Base-by-base conservation (phyloP, 2,329 filamentous ascomycete species). In the Ceratocystis cacaofunesta region DNA sequence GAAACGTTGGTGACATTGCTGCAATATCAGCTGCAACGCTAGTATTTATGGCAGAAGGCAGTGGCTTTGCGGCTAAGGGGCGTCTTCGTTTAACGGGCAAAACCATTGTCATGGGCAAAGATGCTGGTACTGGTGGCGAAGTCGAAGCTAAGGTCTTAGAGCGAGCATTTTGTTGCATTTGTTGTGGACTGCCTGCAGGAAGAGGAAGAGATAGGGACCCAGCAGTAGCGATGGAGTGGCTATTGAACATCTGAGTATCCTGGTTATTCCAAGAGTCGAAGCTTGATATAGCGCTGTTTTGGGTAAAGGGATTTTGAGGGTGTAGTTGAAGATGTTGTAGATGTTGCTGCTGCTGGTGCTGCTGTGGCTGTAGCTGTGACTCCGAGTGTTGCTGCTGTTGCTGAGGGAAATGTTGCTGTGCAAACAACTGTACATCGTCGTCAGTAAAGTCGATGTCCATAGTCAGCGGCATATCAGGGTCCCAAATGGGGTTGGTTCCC, bases 371-470 rank as follows among this genome's bases (percentile, higher is more conserved):
- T 2, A 71, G 71, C 52, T 57, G 44, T 36, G 25, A 28, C 4
- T 50, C 22, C 28, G 70, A 69, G 43, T 68, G 62, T 57, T 75
- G 73, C 17, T 71, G 72, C 2, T 71, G 71, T 58, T 57, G 46
- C 17, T 62, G 63, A 8, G 44, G 46, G 10, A 71, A 69, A 6
- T 68, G 72, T 30, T 62, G 57, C 55, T 65, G 63, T 64, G 72
- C 71, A 65, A 83, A 82, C 43, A 80, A 72, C 64, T 76, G 75
- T 22, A 75, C 71, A 22, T 74, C 75, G 22, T 78, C 73, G 19
- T 75, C 72, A 60, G 75, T 73, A 67, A 85, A 85, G 70, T 85
- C 83, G 64, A 86, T 73, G 66, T 85, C 82, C 80, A 86, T 84
- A 28, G 75, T 78, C 44, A 64, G 32, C 8, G 62, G 52, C 43